Conservation (phyloP, 176 grass and related monocot genomes). For the Saccharum officinarum region DNA sequence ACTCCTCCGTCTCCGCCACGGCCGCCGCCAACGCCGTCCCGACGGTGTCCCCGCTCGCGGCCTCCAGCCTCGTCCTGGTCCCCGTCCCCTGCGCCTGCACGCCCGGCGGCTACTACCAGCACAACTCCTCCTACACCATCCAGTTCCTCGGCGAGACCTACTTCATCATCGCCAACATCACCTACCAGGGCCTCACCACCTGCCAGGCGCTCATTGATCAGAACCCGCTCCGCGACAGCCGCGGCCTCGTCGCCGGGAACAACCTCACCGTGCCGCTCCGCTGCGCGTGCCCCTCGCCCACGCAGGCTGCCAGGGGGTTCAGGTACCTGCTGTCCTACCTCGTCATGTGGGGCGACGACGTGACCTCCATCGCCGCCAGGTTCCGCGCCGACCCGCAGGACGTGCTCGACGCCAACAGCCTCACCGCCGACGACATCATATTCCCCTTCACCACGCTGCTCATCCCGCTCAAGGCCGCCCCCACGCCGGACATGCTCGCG, state of each 20-base stretch:
- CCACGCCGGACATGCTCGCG: constrained; percentile 47
- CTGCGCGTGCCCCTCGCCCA: constrained; percentile 69
- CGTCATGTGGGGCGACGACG: constrained; percentile 42
- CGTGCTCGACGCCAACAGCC: constrained; percentile 55
- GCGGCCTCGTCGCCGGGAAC: neutral
- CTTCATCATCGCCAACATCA: constrained; percentile 67
- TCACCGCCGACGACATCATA: constrained; percentile 33
- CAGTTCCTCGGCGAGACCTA: constrained; percentile 39
- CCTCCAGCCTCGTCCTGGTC: constrained; percentile 46
- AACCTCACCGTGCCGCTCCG: constrained; percentile 62
- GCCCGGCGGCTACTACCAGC: constrained; percentile 58
- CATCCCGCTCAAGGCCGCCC: constrained; percentile 60
- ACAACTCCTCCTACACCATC: constrained; percentile 63
- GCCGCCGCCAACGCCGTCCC: constrained; percentile 34
- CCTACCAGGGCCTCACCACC: constrained; percentile 79
- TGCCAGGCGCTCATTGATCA: constrained; percentile 87
- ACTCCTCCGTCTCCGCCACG: neutral
- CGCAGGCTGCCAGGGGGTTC: constrained; percentile 47
- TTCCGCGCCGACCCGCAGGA: constrained; percentile 40
- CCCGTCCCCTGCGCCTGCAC: constrained; percentile 66
- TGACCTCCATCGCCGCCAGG: constrained; percentile 37
- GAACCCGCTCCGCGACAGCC: constrained; percentile 52
- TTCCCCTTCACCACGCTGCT: constrained; percentile 84
- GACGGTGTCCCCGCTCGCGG: constrained; percentile 21
- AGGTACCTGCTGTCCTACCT: constrained; percentile 65